Percentiles rank a stretch among this genome's conserved stretches.
Evolutionary conservation across 805 yeast genomes (phyloP).

Genomic region (Kregervanrija delftensis): DNA sequence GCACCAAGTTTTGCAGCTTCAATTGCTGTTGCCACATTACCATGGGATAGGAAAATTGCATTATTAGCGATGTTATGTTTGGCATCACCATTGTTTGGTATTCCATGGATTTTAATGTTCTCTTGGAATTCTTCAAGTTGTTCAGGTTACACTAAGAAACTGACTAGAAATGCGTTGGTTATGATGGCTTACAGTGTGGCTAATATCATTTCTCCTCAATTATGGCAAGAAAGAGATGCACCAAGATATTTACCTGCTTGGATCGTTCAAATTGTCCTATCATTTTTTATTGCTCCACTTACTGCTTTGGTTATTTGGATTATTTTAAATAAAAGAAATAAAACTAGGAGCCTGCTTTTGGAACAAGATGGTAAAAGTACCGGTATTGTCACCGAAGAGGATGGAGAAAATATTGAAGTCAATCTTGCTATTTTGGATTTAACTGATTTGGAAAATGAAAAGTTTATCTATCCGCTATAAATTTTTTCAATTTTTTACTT

Average conservation of each 20-base stretch:
- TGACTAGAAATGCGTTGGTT: slow-evolving; percentile 40
- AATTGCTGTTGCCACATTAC: slow-evolving; percentile 37
- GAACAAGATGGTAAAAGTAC: slow-evolving; percentile 15
- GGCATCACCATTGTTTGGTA: slow-evolving; percentile 34
- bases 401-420: slow-evolving; percentile 21
- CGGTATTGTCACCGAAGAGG: slow-evolving; percentile 23
- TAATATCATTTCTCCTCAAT: slow-evolving; percentile 49
- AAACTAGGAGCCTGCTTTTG: slow-evolving; percentile 9
- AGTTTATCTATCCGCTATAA: slow-evolving; percentile 44
- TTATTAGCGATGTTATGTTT: slow-evolving; percentile 40
- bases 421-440: slow-evolving; percentile 41
- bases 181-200: slow-evolving; percentile 43
- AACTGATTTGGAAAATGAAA: slow-evolving; percentile 46
- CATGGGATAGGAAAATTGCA: slow-evolving; percentile 39
- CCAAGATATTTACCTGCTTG: slow-evolving; percentile 46
- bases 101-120: slow-evolving; percentile 21
- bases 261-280: slow-evolving; percentile 50
- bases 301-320: slow-evolving; percentile 36
- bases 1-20: slow-evolving; percentile 35
- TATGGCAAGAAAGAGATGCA: slow-evolving; percentile 43
- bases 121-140: slow-evolving; percentile 25
- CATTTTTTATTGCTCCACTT: slow-evolving; percentile 40
- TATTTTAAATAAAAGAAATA: slow-evolving; percentile 40
- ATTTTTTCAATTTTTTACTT: no score
- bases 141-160: slow-evolving; percentile 44